Conservation (phyloP, 495 filamentous ascomycete genomes). For the Penicilliopsis zonata region DNA sequence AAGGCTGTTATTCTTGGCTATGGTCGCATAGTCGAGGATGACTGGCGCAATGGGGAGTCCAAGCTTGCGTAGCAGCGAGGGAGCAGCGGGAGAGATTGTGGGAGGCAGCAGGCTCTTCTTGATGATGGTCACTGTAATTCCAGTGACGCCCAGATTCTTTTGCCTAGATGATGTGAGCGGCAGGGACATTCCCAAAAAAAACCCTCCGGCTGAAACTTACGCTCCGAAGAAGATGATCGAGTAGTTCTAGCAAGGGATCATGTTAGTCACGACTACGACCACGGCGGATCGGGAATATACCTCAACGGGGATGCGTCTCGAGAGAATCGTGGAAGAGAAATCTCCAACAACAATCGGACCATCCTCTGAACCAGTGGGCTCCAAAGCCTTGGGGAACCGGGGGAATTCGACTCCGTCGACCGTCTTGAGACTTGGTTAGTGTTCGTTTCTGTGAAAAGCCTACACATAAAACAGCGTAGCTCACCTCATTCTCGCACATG, state of each 20-base stretch:
- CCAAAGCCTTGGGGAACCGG: conserved; percentile 52
- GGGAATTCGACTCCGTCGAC: conserved; percentile 90
- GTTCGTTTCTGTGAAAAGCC: not conserved
- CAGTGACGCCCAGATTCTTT: conserved; percentile 82
- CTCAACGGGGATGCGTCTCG: conserved; percentile 44
- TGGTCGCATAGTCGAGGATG: conserved; percentile 66
- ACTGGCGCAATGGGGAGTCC: conserved; percentile 58
- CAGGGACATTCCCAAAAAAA: conserved; percentile 1
- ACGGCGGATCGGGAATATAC: too few species aligned
- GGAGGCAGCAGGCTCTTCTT: conserved; percentile 66
- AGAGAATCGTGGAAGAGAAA: conserved; percentile 73
- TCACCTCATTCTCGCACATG: conserved; percentile 85
- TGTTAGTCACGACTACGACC: too few species aligned
- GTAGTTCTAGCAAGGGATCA: conserved; percentile 7
- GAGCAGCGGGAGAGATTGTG: conserved; percentile 39
- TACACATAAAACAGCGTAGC: not conserved
- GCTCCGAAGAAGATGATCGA: conserved; percentile 20
- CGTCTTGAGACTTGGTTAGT: conserved; percentile 7
- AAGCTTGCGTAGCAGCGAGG: conserved; percentile 53
- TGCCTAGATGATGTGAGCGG: conserved; percentile 34
- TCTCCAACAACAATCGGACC: conserved; percentile 67
- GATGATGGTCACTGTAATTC: conserved; percentile 73
- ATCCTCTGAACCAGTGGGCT: conserved; percentile 39
- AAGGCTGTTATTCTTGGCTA: conserved; percentile 78
- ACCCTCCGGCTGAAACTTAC: too few species aligned